Base-by-base conservation (phyloP, 1,284 basidiomycete genomes). In the Filobasidium uniguttulatum region DNA sequence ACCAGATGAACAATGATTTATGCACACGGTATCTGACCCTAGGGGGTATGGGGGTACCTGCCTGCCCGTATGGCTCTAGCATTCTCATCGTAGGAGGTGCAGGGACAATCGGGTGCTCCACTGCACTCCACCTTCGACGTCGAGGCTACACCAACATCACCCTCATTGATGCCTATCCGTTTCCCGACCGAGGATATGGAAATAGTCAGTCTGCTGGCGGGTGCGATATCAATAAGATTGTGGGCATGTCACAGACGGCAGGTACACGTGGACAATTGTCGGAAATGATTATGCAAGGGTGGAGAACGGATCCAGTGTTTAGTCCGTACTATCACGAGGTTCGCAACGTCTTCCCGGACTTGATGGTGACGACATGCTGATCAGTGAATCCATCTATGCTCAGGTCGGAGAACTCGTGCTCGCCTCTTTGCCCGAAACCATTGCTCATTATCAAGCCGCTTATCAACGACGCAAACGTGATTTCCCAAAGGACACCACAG, bases 161-260 rank as follows among this genome's bases (percentile, higher is more conserved):
- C 7, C 50, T 67, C 17, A 53, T 67, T 28, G 68, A 70, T 52
- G 48, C 49, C 8, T 68, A 62, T 38, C 53, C 52, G n/a, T 57
- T 61, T 26, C 67, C 68, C 3, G 59, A 58, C 14, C 52, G 55
- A 10, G 56, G 65, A 23, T 43, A 38, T 17, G 47, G 46, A 7
- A 36, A 44, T 5, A 46, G 48, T 9, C 47, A 46, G 10, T 49
- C 46, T 12, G 44, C 62, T 0, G 67, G 66, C 1, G 66, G 65
- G 0, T 60, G 61, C 46, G 65, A 68, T 50, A 36, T 69, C 29
- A 69, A 69, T 54, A 69, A 68, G 56, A 57, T 66, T 17, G 52
- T 57, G 50, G 55, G 56, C 19, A 36, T 57, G 20, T 29, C 49
- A 3, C 14, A 56, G 12, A 55, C 55, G 25, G 47, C 41, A 3